Percentiles rank a stretch among this genome's conserved stretches.
These are phyloP conservation scores for Apium graveolens DNA, from an alignment of 129 eudicot genomes.

Conservation along the genomic window DNA sequence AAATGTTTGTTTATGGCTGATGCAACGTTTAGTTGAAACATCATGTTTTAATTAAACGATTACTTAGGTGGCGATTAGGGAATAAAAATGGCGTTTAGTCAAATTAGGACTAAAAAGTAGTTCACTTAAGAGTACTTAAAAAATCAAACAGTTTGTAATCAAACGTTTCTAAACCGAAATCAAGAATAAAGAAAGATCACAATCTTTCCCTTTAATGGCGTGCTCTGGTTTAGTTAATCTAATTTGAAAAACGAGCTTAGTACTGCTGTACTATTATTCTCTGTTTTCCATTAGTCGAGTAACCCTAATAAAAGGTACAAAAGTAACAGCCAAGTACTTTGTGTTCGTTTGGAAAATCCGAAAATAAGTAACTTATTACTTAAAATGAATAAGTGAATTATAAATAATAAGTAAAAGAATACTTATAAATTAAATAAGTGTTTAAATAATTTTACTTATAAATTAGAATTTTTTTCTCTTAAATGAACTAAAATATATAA, in stretches of 20 bases:
- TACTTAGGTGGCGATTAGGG: background rate
- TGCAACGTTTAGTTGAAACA: background rate
- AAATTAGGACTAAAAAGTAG: background rate
- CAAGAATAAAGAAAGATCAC: background rate
- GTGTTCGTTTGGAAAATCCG: no score
- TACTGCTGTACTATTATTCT: background rate
- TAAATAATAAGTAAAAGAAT: no score
- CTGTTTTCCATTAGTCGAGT: background rate
- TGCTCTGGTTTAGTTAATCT: background rate
- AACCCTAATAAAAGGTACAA: background rate
- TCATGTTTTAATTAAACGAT: background rate
- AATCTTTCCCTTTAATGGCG: background rate
- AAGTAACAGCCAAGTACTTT: background rate
- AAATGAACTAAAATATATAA: no score
- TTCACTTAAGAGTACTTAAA: no score
- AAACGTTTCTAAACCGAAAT: background rate
- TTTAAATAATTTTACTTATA: no score
- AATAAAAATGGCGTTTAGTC: background rate
- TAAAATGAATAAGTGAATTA: no score
- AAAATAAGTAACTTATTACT: no score
- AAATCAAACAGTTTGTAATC: no score
- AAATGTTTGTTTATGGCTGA: no score
- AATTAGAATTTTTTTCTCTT: no score
- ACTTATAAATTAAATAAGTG: no score
- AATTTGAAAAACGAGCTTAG: background rate